Base-by-base conservation (phyloP, 1,284 basidiomycete species). In the Binderoboletus segoi region DNA sequence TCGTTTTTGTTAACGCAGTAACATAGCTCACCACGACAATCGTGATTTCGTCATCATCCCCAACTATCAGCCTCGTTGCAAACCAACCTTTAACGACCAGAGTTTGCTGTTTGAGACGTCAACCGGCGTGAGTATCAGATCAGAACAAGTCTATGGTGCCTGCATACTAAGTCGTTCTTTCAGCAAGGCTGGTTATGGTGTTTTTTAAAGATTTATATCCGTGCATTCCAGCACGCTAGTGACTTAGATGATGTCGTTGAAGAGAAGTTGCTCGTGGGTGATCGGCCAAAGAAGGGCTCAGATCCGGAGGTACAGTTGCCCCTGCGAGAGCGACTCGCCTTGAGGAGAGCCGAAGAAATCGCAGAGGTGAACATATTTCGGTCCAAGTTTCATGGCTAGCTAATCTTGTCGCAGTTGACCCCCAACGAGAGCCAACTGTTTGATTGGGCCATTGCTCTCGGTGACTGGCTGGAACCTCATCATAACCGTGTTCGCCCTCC, bases 21-120 rank as follows among this genome's bases (percentile, higher is more conserved):
- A 63, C 49, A 49, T 56, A 89, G 87, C 77, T 53, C 88, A 92
- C 60, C 79, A 86, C 56, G 92, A 94, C 69, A 94, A 94, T 70
- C 86, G 92, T 10, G 93, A 94, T 73, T 87, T 87, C 63, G 78
- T 79, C 45, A 85, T 93, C 54, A 74, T 94, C n/a, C 82, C 88
- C 12, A 86, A 86, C 67, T 89, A 91, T 64, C 92, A 94, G 66
- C 88, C 89, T 2, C 75, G 69, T 40, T 69, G 66, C 37, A 76
- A 75, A 21, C 68, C 74, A 13, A 75, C 78, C 4, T 79, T 91
- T 56, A 79, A 85, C 61, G 73, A 84, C 46, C 89, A 91, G 67
- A 91, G 88, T 0, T 69, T 82, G 20, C 72, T 92, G 26, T 84
- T 91, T 50, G 80, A 76, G 24, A 83, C 80, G 52, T 73, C 76